Evolutionary conservation across 306 rosid species (phyloP).

Genomic region (Canavalia gladiata): DNA sequence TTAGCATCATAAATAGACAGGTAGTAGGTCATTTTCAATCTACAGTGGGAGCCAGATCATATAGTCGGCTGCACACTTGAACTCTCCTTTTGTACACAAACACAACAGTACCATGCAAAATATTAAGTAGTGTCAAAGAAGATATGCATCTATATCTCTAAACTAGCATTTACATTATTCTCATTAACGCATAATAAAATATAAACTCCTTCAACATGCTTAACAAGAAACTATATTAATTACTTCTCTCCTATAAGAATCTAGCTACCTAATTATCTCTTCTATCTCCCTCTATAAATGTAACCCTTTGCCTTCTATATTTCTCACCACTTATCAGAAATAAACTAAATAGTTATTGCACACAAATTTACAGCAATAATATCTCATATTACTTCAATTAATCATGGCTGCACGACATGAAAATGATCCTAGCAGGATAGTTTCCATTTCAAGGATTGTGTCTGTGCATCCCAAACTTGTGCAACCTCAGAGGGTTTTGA

Average conservation of each 20-base stretch:
- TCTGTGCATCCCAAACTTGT: constrained; percentile 59
- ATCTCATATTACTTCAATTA: constrained; percentile 6
- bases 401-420: constrained; percentile 54
- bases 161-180: constrained; percentile 26
- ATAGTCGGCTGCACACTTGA: constrained; percentile 38
- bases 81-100: constrained; percentile 16
- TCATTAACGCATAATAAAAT: background rate
- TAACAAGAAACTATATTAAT: constrained; percentile 27
- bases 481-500: constrained; percentile 56
- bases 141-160: constrained; percentile 35
- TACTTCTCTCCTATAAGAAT: constrained; percentile 35
- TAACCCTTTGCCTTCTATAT: constrained; percentile 24
- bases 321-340: constrained; percentile 17
- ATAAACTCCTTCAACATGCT: constrained; percentile 33
- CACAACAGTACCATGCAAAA: constrained; percentile 71
- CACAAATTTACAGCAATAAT: constrained; percentile 31
- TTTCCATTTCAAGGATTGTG: constrained; percentile 60
- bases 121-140: constrained; percentile 39
- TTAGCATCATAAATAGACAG: constrained; percentile 41
- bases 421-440: constrained; percentile 45
- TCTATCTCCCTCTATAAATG: constrained; percentile 3
- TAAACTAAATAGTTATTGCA: constrained; percentile 15
- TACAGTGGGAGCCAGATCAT: constrained; percentile 67
- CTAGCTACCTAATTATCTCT: constrained; percentile 44
- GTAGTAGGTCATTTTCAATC: constrained; percentile 56